These are phyloP conservation scores for Chalciporus pseudorubinellus DNA, from an alignment of 768 basidiomycete genomes.

Conservation along the genomic window DNA sequence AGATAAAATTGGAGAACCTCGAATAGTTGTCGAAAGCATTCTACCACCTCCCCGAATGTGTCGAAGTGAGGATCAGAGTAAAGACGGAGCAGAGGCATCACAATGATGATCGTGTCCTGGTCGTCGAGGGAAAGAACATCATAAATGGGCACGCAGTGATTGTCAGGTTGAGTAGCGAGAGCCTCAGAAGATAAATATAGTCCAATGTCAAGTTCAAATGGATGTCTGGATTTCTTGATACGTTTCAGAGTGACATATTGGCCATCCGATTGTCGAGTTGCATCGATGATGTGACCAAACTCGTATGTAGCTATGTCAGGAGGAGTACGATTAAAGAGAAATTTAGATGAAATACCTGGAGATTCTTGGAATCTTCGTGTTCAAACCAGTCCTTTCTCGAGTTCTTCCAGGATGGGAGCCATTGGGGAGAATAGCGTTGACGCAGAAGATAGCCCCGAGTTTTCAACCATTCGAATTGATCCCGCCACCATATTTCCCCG, in stretches of 20 bases:
- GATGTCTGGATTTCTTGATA: slow-evolving; percentile 6
- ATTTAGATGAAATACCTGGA: slow-evolving; percentile 8
- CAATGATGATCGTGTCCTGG: slow-evolving; percentile 10
- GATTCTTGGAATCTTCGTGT: background rate
- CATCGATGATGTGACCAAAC: slow-evolving; percentile 23
- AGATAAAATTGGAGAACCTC: slow-evolving; percentile 18
- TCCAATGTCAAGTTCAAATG: slow-evolving; percentile 31
- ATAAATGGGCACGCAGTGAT: slow-evolving; percentile 35
- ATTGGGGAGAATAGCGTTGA: background rate
- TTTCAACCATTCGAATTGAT: background rate
- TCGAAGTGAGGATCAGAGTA: slow-evolving; percentile 27
- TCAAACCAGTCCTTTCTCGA: background rate
- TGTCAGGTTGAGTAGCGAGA: slow-evolving; percentile 11
- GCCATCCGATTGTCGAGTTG: slow-evolving; percentile 24
- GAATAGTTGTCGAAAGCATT: slow-evolving; percentile 34
- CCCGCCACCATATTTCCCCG: background rate
- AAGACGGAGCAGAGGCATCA: slow-evolving; percentile 35
- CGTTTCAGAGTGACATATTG: slow-evolving; percentile 30
- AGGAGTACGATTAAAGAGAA: too few relatives aligned
- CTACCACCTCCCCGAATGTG: slow-evolving; percentile 33
- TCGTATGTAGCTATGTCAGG: background rate
- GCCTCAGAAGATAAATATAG: slow-evolving; percentile 18
- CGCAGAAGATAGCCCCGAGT: slow-evolving; percentile 4
- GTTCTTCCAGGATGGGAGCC: slow-evolving; percentile 5
- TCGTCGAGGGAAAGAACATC: slow-evolving; percentile 19